Conservation (phyloP, 306 rosid genomes). For the Datisca glomerata region DNA sequence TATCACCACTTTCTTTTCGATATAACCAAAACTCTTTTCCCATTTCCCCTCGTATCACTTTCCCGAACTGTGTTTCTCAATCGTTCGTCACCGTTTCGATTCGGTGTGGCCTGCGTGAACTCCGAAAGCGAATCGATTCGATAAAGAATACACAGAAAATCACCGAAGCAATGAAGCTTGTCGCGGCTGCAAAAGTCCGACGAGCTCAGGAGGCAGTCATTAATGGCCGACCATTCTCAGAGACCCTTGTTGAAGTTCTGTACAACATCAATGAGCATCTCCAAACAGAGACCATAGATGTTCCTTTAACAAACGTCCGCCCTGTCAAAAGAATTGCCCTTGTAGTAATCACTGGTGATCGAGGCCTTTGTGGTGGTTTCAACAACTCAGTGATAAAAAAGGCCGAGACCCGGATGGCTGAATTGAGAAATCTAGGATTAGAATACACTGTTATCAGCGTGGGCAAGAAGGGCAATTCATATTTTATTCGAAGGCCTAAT, state of each 20-base stretch:
- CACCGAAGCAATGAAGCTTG: slow-evolving; percentile 74
- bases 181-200: slow-evolving; percentile 64
- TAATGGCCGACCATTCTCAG: slow-evolving; percentile 54
- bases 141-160: slow-evolving; percentile 48
- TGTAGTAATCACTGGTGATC: slow-evolving; percentile 49
- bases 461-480: slow-evolving; percentile 57
- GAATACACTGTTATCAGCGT: slow-evolving; percentile 45
- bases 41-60: background rate
- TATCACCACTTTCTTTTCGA: slow-evolving; percentile 1
- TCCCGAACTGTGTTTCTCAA: background rate
- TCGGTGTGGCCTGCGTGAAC: slow-evolving; percentile 37
- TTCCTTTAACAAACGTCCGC: slow-evolving; percentile 33
- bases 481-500: slow-evolving; percentile 23
- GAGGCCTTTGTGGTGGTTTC: slow-evolving; percentile 71
- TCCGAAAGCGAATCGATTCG: slow-evolving; percentile 41
- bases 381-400: slow-evolving; percentile 35
- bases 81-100: slow-evolving; percentile 7
- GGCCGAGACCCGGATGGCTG: slow-evolving; percentile 30
- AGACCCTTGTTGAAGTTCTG: slow-evolving; percentile 37
- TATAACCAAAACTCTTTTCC: slow-evolving; percentile 16
- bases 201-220: slow-evolving; percentile 78
- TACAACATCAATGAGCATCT: slow-evolving; percentile 38
- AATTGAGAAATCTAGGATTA: slow-evolving; percentile 35
- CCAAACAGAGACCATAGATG: slow-evolving; percentile 33
- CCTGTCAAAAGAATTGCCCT: slow-evolving; percentile 45